Conservation (phyloP, 2,329 filamentous ascomycete species). For the Helminthosporium solani region DNA sequence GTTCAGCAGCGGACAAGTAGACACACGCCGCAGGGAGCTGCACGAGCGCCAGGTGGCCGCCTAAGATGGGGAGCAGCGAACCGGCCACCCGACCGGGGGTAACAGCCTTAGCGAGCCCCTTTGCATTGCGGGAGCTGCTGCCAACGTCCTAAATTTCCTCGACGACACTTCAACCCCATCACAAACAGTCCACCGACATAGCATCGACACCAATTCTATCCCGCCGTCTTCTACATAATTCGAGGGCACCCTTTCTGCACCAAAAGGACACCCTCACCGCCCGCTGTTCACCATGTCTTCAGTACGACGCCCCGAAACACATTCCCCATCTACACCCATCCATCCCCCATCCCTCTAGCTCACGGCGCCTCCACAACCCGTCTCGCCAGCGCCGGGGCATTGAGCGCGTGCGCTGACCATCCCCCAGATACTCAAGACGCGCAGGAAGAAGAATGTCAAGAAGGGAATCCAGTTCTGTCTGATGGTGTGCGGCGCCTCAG, state of each 20-base stretch:
- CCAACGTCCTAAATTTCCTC: constrained; percentile 45
- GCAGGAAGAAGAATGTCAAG: constrained; percentile 99
- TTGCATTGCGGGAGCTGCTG: constrained; percentile 42
- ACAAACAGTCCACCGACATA: constrained; percentile 23
- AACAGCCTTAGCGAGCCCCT: constrained; percentile 41
- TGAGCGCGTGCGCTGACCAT: constrained; percentile 29
- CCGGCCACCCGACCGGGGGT: constrained; percentile 30
- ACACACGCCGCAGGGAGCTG: no score
- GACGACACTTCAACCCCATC: constrained; percentile 36
- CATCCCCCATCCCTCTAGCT: constrained; percentile 18
- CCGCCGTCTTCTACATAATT: constrained; percentile 20
- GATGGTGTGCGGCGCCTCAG: constrained; percentile 99
- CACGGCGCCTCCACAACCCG: constrained; percentile 20
- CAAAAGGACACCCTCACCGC: constrained; percentile 20
- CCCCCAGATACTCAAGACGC: constrained; percentile 70
- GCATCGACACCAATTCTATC: constrained; percentile 21
- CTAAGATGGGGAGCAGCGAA: constrained; percentile 35
- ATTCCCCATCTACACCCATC: constrained; percentile 10
- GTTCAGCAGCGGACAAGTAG: no score
- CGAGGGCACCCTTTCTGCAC: constrained; percentile 19
- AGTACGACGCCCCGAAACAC: constrained; percentile 33
- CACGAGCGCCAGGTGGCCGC: constrained; percentile 26
- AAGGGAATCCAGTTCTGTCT: constrained; percentile 99
- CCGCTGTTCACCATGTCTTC: constrained; percentile 39
- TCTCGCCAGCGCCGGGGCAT: constrained; percentile 16